Evolutionary conservation across 371 early-diverging fungal species (phyloP).

Genomic region (Mucor lusitanicus): DNA sequence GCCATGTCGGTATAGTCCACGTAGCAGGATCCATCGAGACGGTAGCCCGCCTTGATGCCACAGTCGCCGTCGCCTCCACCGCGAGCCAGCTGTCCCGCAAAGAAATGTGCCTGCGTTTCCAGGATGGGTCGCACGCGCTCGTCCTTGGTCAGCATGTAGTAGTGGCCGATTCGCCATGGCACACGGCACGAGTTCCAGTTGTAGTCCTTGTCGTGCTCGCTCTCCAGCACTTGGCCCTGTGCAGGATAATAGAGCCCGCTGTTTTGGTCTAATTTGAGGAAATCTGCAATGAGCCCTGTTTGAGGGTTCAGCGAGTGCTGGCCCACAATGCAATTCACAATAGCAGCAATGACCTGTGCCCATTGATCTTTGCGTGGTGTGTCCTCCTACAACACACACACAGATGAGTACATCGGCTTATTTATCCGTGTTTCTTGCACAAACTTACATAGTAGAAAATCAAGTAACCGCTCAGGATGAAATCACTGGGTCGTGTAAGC

Average conservation of each 20-base stretch:
- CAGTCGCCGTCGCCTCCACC: conserved; percentile 38
- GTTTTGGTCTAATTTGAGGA: conserved; percentile 46
- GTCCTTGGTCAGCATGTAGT: conserved; percentile 59
- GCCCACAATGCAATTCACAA: conserved; percentile 39
- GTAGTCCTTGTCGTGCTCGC: conserved; percentile 51
- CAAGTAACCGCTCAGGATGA: conserved; percentile 58
- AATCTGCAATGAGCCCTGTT: conserved; percentile 65
- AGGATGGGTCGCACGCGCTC: conserved; percentile 51
- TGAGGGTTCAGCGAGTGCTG: conserved; percentile 52
- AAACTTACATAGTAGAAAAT: conserved; percentile 51
- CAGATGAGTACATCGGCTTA: neutral
- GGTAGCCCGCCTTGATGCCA: conserved; percentile 60
- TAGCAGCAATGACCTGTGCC: conserved; percentile 55
- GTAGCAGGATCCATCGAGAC: conserved; percentile 52
- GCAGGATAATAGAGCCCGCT: conserved; percentile 50
- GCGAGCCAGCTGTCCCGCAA: conserved; percentile 45
- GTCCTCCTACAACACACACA: conserved; percentile 43
- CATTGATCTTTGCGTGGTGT: conserved; percentile 52
- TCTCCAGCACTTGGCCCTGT: conserved; percentile 50
- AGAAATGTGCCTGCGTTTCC: conserved; percentile 60
- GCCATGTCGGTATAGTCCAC: conserved; percentile 64
- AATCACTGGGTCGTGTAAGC: conserved; percentile 63
- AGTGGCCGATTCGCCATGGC: conserved; percentile 65
- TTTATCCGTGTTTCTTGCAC: neutral
- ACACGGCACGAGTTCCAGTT: conserved; percentile 63